Evolutionary conservation across 2,329 filamentous ascomycete genomes (phyloP), one percentile per base, ranked within the genome.

Genomic region (Geosmithia morbida): DNA sequence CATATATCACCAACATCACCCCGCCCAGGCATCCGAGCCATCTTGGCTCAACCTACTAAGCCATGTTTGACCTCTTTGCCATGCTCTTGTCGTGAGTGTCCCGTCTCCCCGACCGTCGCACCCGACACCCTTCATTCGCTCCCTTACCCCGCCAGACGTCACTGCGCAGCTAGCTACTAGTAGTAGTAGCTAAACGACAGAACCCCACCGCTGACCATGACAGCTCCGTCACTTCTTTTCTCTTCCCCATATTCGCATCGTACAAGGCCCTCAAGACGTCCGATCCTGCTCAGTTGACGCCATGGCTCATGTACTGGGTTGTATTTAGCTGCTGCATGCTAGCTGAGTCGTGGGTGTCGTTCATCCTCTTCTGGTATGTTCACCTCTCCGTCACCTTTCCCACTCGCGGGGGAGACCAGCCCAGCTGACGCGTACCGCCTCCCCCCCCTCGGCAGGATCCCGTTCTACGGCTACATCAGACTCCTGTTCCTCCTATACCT

Each of bases 221-320:
- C 61, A 94, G 88, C 61, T 90, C 87, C 52, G 66, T 90, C 62
- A 81, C 85, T 50, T 94, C 89, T 48, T 88, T 94, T 61, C 80
- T 96, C 61, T 94, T 97, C 62, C 92, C 92, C 46, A 80, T 96
- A 53, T 97, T 95, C 68, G 89, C 90, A 55, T 95, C 90, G 53
- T 97, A 96, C 76, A 97, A 97, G 72, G 90, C 92, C 45, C 83
- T 98, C 60, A 90, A 92, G 68, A 89, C 87, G 16, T 84, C 85
- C 46, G 87, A 96, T 64, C 88, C 89, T 2, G 83, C 87, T 39
- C 81, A 94, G 61, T 75, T 96, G 50, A 87, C 87, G 53, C 90
- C 90, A 81, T 98, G 92, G 92, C 78, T 97, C 54, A 97, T 97
- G 85, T 98, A 97, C 75, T 98, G 90, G 85, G 87, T 95, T 51